Evolutionary conservation across 768 basidiomycete species (phyloP).

Genomic region (Coprinellus micaceus): DNA sequence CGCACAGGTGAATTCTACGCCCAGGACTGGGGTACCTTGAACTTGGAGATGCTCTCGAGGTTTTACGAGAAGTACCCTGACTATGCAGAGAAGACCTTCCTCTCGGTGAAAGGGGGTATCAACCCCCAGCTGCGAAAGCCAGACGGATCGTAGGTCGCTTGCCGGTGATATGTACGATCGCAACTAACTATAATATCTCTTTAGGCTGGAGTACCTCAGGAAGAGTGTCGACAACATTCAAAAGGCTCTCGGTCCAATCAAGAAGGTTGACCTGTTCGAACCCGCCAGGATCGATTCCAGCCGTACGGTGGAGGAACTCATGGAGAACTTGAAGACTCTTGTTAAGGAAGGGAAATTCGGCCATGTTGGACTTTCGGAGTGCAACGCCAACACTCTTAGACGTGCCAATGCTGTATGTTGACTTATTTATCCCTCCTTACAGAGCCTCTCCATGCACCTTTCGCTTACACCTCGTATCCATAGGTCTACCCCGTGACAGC

Average conservation of each 20-base stretch:
- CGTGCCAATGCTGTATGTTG: constrained; percentile 28
- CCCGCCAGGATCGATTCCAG: constrained; percentile 44
- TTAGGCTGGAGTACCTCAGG: constrained; percentile 1
- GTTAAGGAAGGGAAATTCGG: constrained; percentile 54
- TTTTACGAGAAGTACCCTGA: constrained; percentile 11
- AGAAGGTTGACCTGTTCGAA: constrained; percentile 60
- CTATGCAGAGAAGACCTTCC: constrained; percentile 8
- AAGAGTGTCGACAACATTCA: constrained; percentile 44
- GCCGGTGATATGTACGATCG: not conserved
- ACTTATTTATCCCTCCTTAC: not conserved
- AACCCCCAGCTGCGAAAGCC: not conserved
- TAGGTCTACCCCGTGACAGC: constrained; percentile 53
- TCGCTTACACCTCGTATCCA: not conserved
- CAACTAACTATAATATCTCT: not conserved
- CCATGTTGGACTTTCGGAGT: constrained; percentile 60
- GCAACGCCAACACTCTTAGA: constrained; percentile 44
- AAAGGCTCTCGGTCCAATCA: constrained; percentile 43
- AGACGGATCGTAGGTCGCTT: constrained; percentile 1
- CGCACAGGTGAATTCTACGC: constrained; percentile 9
- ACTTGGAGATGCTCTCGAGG: constrained; percentile 7
- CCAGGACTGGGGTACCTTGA: constrained; percentile 1
- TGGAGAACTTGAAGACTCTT: constrained; percentile 39
- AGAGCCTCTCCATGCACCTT: not conserved
- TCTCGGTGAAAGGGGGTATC: constrained; percentile 8
- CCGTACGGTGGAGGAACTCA: constrained; percentile 43